Conservation (phyloP, 2,329 filamentous ascomycete genomes). For the Plenodomus lindquistii region DNA sequence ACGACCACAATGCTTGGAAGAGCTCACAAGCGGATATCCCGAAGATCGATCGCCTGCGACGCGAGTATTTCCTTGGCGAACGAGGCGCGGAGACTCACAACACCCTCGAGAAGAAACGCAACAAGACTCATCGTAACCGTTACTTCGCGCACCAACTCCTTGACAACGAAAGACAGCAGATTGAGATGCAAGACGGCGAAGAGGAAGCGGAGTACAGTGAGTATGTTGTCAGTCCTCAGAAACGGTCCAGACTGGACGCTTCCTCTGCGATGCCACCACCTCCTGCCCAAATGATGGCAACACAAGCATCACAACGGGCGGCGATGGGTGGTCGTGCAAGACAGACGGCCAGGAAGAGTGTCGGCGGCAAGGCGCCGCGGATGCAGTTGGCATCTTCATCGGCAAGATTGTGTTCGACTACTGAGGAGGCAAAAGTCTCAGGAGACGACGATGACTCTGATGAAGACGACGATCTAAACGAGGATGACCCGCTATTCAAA, state of each 20-base stretch:
- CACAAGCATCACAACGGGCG: background rate
- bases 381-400: background rate
- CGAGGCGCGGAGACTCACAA: background rate
- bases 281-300: background rate
- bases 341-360: constrained; percentile 8
- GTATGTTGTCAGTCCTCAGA: constrained; percentile 3
- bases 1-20: constrained; percentile 24
- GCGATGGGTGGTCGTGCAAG: background rate
- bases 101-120: constrained; percentile 26
- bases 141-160: constrained; percentile 36
- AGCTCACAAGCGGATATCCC: constrained; percentile 16
- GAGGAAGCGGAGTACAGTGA: constrained; percentile 33
- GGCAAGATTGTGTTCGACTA: background rate
- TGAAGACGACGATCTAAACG: constrained; percentile 8
- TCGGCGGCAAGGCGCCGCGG: background rate
- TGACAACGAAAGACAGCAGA: constrained; percentile 23
- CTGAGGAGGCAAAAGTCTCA: background rate
- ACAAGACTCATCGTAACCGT: constrained; percentile 14
- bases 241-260: background rate
- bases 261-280: background rate
- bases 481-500: constrained; percentile 11
- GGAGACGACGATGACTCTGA: background rate
- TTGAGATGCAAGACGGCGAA: constrained; percentile 34
- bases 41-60: constrained; percentile 24
- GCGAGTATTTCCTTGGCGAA: constrained; percentile 30